Evolutionary conservation across 1,139 yeast genomes (phyloP).

Genomic region (Nakaseomyces sp.): DNA sequence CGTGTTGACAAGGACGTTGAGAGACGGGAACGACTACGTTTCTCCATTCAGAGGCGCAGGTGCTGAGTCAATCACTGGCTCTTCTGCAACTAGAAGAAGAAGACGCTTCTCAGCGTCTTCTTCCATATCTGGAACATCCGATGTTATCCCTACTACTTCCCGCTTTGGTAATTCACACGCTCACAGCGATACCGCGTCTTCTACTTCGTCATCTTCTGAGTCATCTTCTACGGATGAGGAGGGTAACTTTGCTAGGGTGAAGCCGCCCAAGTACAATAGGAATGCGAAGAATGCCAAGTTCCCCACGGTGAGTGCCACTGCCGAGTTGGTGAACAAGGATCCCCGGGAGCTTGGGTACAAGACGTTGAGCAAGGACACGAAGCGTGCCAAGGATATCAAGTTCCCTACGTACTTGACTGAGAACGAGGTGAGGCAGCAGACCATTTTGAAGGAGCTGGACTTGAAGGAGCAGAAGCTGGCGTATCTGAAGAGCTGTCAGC

Average conservation of each 20-base stretch:
- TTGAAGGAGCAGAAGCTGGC: slow-evolving; percentile 20
- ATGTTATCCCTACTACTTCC: no score
- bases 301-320: slow-evolving; percentile 26
- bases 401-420: slow-evolving; percentile 23
- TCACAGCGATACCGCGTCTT: neutral
- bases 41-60: slow-evolving; percentile 13
- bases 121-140: neutral
- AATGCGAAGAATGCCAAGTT: slow-evolving; percentile 18
- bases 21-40: slow-evolving; percentile 8
- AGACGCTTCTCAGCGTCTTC: slow-evolving; percentile 3
- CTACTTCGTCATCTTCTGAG: neutral
- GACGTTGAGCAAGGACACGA: slow-evolving; percentile 14
- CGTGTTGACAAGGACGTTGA: neutral
- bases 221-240: no score
- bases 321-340: slow-evolving; percentile 13
- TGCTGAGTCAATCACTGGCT: neutral
- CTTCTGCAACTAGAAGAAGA: neutral
- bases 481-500: slow-evolving; percentile 21
- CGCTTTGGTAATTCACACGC: no score
- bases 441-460: slow-evolving; percentile 18
- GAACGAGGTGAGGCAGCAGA: slow-evolving; percentile 22
- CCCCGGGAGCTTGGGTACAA: slow-evolving; percentile 23
- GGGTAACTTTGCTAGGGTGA: no score
- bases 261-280: slow-evolving; percentile 13
- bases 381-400: slow-evolving; percentile 24